Evolutionary conservation across 495 filamentous ascomycete genomes (phyloP).

Genomic region (Apodospora peruviana): DNA sequence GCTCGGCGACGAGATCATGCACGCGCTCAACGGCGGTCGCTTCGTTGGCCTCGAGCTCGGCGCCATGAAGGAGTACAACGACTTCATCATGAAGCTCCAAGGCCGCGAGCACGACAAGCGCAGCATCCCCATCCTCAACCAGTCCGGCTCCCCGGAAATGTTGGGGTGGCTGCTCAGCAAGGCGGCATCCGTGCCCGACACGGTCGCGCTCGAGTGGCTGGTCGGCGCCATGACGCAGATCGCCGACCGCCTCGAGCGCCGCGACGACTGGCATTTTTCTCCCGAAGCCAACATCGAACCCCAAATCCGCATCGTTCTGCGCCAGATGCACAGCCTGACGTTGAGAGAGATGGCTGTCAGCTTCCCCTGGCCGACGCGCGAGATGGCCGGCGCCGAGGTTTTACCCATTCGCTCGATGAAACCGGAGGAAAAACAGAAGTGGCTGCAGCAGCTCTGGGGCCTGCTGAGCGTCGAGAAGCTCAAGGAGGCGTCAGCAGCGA

Average conservation of each 20-base stretch:
- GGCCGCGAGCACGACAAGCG: conserved; percentile 32
- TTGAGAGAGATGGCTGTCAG: conserved; percentile 30
- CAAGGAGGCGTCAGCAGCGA: conserved; percentile 8
- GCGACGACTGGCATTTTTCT: conserved; percentile 24
- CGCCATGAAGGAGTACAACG: conserved; percentile 31
- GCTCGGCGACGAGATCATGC: conserved; percentile 28
- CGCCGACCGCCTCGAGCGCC: conserved; percentile 22
- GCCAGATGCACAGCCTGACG: conserved; percentile 22
- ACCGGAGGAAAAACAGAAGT: conserved; percentile 28
- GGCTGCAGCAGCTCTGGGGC: conserved; percentile 23
- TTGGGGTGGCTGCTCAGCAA: conserved; percentile 26
- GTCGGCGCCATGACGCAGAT: conserved; percentile 32
- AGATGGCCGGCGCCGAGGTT: conserved; percentile 32
- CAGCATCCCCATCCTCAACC: conserved; percentile 33
- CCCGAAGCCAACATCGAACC: conserved; percentile 27
- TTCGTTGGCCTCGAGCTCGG: conserved; percentile 23
- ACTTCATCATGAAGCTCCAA: conserved; percentile 32
- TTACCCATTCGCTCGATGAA: conserved; percentile 29
- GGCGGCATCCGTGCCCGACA: conserved; percentile 23
- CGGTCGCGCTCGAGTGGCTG: conserved; percentile 29
- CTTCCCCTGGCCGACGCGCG: conserved; percentile 30
- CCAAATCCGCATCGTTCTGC: conserved; percentile 32
- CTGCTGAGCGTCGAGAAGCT: conserved; percentile 17
- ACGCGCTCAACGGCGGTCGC: conserved; percentile 21
- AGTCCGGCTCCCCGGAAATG: conserved; percentile 29